phyloP scores from a whole-genome alignment of 129 eudicot species.

The Pseudognaphalium luteoalbum region DNA sequence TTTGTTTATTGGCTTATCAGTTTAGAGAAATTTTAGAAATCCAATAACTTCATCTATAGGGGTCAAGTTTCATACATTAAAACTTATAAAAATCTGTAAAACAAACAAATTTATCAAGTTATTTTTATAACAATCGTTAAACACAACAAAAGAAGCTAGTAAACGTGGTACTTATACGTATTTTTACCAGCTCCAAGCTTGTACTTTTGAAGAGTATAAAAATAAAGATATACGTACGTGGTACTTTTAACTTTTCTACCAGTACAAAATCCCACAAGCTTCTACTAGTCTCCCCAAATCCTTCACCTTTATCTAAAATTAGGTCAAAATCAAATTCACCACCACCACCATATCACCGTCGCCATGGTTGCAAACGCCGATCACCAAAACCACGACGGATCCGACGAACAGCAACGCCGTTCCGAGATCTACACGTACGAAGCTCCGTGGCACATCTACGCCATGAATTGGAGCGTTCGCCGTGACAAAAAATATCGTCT shows the following conservation, averaged over 20 bases:
- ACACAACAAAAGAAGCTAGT: no score
- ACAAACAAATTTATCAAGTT: no score
- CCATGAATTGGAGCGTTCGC: constrained; percentile 99
- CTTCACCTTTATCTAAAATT: neutral
- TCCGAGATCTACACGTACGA: constrained; percentile 98
- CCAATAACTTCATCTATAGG: no score
- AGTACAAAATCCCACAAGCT: neutral
- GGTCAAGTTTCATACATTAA: no score
- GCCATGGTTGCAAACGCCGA: constrained; percentile 51
- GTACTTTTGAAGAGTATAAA: neutral
- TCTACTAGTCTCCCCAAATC: neutral
- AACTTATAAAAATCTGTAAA: no score
- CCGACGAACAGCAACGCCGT: constrained; percentile 86
- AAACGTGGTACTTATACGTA: no score
- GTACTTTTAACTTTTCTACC: neutral
- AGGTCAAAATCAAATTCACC: neutral
- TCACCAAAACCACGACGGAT: constrained; percentile 42
- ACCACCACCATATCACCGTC: neutral
- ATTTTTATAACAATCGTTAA: no score
- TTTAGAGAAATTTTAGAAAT: no score
- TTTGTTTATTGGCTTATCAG: no score
- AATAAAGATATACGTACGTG: no score
- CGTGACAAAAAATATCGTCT: constrained; percentile 87
- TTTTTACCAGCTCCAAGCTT: no score
- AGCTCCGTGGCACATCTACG: constrained; percentile 98